A percentile compares a stretch with the other conserved stretches of the same genome.
Evolutionary conservation across 495 filamentous ascomycete genomes (phyloP).

Genomic region (Tuber borchii): DNA sequence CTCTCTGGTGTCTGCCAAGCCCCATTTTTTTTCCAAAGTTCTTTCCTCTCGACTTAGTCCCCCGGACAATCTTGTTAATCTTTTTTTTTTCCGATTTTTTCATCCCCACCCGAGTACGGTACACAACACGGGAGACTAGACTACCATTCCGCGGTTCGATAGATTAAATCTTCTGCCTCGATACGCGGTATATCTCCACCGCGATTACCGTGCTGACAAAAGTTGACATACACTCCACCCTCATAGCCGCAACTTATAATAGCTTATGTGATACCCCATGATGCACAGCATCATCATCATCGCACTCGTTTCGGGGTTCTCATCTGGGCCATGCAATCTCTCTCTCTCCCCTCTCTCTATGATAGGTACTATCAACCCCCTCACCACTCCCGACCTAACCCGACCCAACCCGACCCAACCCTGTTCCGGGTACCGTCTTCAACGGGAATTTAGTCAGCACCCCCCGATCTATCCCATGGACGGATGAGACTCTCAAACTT

Average conservation of each 20-base stretch:
- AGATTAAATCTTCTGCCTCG: not conserved
- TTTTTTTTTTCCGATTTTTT: too few species aligned
- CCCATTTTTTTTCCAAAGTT: too few species aligned
- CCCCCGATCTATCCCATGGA: too few species aligned
- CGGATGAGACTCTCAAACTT: too few species aligned
- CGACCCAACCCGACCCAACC: not conserved
- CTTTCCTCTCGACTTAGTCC: too few species aligned
- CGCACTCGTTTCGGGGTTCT: not conserved
- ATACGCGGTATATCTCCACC: not conserved
- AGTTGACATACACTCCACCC: not conserved
- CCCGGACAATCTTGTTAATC: too few species aligned
- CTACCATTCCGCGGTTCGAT: not conserved
- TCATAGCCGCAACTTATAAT: not conserved
- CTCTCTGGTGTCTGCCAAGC: too few species aligned
- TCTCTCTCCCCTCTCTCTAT: not conserved
- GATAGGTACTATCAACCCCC: not conserved
- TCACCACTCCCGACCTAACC: not conserved
- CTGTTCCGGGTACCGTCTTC: not conserved
- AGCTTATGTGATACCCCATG: not conserved
- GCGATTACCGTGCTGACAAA: not conserved
- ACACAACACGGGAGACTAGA: not conserved
- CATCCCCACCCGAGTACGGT: too few species aligned
- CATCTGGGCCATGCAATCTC: not conserved
- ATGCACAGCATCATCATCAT: not conserved
- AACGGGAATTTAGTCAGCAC: too few species aligned